Evolutionary conservation across 192 early-diverging fungal species (phyloP).

Genomic region (Lunasporangiospora selenospora): DNA sequence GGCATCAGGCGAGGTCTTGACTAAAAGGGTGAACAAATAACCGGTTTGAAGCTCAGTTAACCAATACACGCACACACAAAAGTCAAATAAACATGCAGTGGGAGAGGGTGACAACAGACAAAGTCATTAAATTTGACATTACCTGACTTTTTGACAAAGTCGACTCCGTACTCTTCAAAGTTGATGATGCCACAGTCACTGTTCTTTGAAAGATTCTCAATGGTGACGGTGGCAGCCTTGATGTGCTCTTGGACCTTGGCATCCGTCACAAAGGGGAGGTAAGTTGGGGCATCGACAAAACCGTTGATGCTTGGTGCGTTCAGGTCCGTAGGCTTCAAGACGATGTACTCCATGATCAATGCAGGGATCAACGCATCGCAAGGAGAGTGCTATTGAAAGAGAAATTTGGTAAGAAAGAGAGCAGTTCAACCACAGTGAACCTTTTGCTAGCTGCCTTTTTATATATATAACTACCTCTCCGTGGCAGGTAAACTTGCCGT

Average conservation of each 20-base stretch:
- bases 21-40: not conserved
- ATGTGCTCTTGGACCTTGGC: slow-evolving; percentile 39
- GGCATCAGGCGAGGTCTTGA: slow-evolving; percentile 76
- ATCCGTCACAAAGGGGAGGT: slow-evolving; percentile 46
- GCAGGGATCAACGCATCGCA: slow-evolving; percentile 84
- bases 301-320: slow-evolving; percentile 37
- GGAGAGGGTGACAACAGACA: not conserved
- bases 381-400: slow-evolving; percentile 68
- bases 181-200: slow-evolving; percentile 69
- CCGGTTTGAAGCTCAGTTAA: not conserved
- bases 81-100: not conserved
- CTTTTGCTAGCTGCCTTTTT: slow-evolving; percentile 49
- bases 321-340: slow-evolving; percentile 44
- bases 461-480: slow-evolving; percentile 59
- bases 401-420: slow-evolving; percentile 24
- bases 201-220: slow-evolving; percentile 58
- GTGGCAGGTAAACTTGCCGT: slow-evolving; percentile 67
- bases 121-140: slow-evolving; percentile 10
- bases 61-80: not conserved
- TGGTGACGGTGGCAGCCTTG: slow-evolving; percentile 57
- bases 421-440: slow-evolving; percentile 8
- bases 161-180: slow-evolving; percentile 74
- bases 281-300: slow-evolving; percentile 25
- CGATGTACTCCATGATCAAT: slow-evolving; percentile 59
- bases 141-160: slow-evolving; percentile 80